Conservation (phyloP, 768 basidiomycete genomes). For the Cystoderma amianthinum region DNA sequence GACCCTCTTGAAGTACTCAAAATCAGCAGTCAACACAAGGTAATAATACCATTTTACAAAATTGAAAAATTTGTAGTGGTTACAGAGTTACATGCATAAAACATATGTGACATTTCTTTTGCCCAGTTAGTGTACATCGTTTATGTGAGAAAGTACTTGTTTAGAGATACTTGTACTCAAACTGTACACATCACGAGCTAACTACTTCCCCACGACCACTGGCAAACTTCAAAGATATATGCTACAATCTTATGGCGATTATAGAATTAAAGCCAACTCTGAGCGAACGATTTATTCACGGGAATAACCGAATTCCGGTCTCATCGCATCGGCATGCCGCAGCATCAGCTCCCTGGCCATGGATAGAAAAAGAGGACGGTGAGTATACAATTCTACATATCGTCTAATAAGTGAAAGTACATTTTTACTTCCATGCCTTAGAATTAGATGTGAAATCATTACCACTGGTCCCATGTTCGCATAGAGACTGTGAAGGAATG, state of each 20-base stretch:
- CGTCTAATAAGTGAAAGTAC: not conserved
- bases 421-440: not conserved
- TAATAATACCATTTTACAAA: not conserved
- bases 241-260: too few relatives aligned
- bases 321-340: not conserved
- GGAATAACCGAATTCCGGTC: not conserved
- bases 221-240: too few relatives aligned
- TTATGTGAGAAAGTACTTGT: too few relatives aligned
- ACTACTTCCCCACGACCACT: not conserved
- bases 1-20: not conserved
- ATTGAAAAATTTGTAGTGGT: not conserved
- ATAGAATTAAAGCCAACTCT: not conserved
- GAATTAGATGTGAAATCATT: slow-evolving; percentile 23
- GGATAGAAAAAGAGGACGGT: not conserved
- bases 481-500: slow-evolving; percentile 21
- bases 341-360: slow-evolving; percentile 1
- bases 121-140: too few relatives aligned
- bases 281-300: not conserved
- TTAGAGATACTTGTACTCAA: too few relatives aligned
- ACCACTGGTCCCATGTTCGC: slow-evolving; percentile 31
- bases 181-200: too few relatives aligned
- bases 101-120: not conserved
- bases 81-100: not conserved
- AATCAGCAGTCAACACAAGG: too few relatives aligned
- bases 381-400: not conserved